phyloP scores from a whole-genome alignment of 75 land plant species.

The Cryptomeria japonica region DNA sequence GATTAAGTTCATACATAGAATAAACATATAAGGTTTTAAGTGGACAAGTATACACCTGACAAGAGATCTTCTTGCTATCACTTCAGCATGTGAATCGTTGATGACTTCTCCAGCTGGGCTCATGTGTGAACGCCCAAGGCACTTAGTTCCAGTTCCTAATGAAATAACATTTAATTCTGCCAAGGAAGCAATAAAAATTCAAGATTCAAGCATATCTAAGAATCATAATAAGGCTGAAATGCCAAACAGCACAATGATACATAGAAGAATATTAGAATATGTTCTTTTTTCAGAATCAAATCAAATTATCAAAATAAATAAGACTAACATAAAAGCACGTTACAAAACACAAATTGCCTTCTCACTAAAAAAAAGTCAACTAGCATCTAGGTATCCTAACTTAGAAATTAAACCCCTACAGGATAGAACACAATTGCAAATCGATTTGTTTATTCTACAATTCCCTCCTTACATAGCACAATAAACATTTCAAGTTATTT shows the following conservation, averaged over 20 bases:
- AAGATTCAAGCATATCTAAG: not conserved
- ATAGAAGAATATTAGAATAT: not conserved
- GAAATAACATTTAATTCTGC: conserved; percentile 73
- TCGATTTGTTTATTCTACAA: not conserved
- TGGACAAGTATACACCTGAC: conserved; percentile 32
- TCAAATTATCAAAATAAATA: not conserved
- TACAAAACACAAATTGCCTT: not conserved
- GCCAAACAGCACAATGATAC: not conserved
- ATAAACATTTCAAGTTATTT: not conserved
- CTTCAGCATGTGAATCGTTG: conserved; percentile 93
- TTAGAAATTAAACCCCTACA: not conserved
- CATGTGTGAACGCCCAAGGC: conserved; percentile 62
- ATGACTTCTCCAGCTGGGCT: conserved; percentile 77
- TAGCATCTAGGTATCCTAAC: not conserved
- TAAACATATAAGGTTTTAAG: not conserved
- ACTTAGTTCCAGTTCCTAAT: conserved; percentile 93
- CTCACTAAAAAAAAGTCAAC: not conserved
- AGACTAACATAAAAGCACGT: not conserved
- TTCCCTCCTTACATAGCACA: not conserved
- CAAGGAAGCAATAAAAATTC: not conserved
- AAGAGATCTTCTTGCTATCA: conserved; percentile 83
- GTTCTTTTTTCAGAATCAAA: not conserved
- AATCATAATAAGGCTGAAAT: not conserved
- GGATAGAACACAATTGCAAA: not conserved
- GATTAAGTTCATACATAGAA: conserved; percentile 3